Percentiles rank a stretch among this genome's conserved stretches.
phyloP scores from a whole-genome alignment of 768 basidiomycete genomes.

The Leccinum variicolor region DNA sequence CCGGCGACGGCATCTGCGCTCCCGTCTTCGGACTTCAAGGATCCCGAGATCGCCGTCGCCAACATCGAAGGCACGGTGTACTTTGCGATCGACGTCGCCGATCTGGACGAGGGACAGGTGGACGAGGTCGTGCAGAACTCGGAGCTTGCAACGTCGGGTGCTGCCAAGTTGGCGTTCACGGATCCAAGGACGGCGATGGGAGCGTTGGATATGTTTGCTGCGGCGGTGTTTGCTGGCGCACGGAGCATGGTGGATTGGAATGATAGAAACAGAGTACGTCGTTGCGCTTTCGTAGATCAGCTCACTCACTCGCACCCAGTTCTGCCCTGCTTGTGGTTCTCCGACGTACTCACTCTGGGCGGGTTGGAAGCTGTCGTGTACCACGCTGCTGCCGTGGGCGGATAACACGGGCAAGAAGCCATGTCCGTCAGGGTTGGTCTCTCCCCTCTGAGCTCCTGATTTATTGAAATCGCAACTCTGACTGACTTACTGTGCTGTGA shows the following conservation, averaged over 20 bases:
- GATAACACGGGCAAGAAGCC: slow-evolving; percentile 59
- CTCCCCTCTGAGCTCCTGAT: background rate
- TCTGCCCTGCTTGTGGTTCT: slow-evolving; percentile 86
- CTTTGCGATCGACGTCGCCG: slow-evolving; percentile 76
- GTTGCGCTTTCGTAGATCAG: background rate
- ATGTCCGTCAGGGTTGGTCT: slow-evolving; percentile 68
- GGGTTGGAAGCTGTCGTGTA: slow-evolving; percentile 91
- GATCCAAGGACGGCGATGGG: slow-evolving; percentile 62
- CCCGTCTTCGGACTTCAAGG: slow-evolving; percentile 62
- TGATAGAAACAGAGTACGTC: slow-evolving; percentile 69
- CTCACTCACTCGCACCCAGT: slow-evolving; percentile 43
- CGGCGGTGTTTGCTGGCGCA: slow-evolving; percentile 73
- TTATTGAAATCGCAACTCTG: slow-evolving; percentile 3
- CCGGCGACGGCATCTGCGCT: slow-evolving; percentile 45
- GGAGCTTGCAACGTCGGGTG: slow-evolving; percentile 36
- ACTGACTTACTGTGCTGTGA: slow-evolving; percentile 2
- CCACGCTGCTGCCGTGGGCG: slow-evolving; percentile 71
- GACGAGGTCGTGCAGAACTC: slow-evolving; percentile 40
- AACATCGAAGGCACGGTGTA: slow-evolving; percentile 80
- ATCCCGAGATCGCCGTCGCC: slow-evolving; percentile 49
- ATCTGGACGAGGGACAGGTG: slow-evolving; percentile 43
- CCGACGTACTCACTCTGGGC: slow-evolving; percentile 85
- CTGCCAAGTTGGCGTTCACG: slow-evolving; percentile 48
- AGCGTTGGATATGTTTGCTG: slow-evolving; percentile 59
- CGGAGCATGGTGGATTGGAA: slow-evolving; percentile 94